Base-by-base conservation (phyloP, 257 asterid genomes). In the Jaltomata sinuosa region DNA sequence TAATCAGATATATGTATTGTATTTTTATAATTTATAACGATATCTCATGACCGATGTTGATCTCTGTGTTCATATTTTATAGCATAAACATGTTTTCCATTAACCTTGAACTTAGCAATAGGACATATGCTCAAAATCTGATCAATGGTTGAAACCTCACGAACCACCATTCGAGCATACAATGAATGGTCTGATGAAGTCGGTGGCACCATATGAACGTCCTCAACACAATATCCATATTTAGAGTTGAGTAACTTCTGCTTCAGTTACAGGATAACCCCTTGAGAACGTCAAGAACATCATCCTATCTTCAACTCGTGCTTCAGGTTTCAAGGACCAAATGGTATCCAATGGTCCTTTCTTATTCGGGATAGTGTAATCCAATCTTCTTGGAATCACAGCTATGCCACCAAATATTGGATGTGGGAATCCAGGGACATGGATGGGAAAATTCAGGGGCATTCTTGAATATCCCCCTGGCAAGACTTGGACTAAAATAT, bases 371-470 rank as follows among this genome's bases (percentile, higher is more conserved):
- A 88, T 40, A 27, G 52, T 68, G 18, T 29, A 64, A n/a, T 64
- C 80, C 25, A 16, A 67, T 1, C 8, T 8, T 22, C 85, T 76
- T 5, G 83, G 86, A 29, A 88, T 62, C 2, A 85, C 36, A 2
- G 40, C 31, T 11, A 85, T 12, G 0, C 38, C 6, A 18, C 90
- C 88, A n/a, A 80, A 85, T 2, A 25, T 79, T 3, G 88, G 88
- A 55, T 87, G 86, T n/a, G 86, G 86, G 22, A 87, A 87, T 47
- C 89, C 83, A 32, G 81, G 83, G 72, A 84, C 61, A 4, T 15
- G 18, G 6, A 87, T 25, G 14, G 84, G 83, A 10, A 14, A 6
- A 69, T 83, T 52, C 1, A 36, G 16, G 22, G 8, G 1, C 4
- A 16, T 1, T 21, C 3, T 47, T 50, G 29, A 11, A 18, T 42